Base-by-base conservation (phyloP, 352 stramenopile genomes). In the Globisporangium canariense region DNA sequence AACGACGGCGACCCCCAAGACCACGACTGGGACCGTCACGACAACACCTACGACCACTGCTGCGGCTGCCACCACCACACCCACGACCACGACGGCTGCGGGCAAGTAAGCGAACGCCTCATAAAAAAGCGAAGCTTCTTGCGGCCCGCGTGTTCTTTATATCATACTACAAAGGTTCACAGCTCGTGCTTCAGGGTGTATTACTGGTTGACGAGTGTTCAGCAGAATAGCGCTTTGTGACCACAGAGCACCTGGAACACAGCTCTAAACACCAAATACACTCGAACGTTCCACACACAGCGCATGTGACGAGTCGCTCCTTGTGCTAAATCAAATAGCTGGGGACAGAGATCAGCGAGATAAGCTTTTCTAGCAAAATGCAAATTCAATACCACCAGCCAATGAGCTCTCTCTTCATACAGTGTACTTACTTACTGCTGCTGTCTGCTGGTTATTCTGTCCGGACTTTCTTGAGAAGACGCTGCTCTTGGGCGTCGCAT, bases 401-500 rank as follows among this genome's bases (percentile, higher is more conserved):
- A 22, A 11, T 16, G 8, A 20, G 7, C 43, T 22, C 43, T 20
- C 34, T 13, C 11, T 22, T 20, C 7, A 11, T 32, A 28, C 25
- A 28, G n/a, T 22, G 38, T 18, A 45, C 10, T 7, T 40, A 40
- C 34, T 7, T 40, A 11, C 34, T 46, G 40, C 40, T 49, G 4
- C 43, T 45, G 38, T 18, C 38, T 49, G 43, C 4, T 49, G n/a
- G 43, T 10, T 61, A 68, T 25, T 68, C 63, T 47, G 36, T 52
- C 11, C 73, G 74, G 14, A 60, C 45, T 41, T 73, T 66, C 63
- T 68, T 68, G 25, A 25, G 46, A 14, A 53, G 28, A 28, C 40
- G 55, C 5, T 59, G 68, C 52, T 78, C 75, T 38, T 70, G 25
- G 9, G 34, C 60, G 6, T 71, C 62, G 47, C 73, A 80, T 28